These are phyloP conservation scores for Xylaria palmicola DNA, from an alignment of 495 filamentous ascomycete species.

Conservation along the genomic window DNA sequence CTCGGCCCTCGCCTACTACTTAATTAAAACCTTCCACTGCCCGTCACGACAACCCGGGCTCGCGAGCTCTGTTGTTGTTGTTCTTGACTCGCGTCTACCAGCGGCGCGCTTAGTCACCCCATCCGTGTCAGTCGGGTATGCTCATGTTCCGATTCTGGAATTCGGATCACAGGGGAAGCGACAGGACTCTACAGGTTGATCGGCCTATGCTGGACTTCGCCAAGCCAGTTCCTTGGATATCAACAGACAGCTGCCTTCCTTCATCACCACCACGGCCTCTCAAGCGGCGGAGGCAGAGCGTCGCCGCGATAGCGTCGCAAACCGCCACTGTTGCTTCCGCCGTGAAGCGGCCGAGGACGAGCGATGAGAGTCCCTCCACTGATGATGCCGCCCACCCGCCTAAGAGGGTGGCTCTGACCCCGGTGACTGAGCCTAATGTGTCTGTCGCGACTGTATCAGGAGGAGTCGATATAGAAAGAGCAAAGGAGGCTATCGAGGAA, in stretches of 20 bases:
- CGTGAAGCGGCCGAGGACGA: conserved; percentile 36
- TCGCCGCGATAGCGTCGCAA: conserved; percentile 33
- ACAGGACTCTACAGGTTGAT: conserved; percentile 38
- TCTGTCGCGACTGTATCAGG: conserved; percentile 14
- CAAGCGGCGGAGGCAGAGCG: conserved; percentile 32
- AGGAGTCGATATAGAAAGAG: conserved; percentile 33
- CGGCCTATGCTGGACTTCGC: conserved; percentile 34
- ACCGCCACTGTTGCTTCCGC: conserved; percentile 26
- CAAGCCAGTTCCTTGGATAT: conserved; percentile 32
- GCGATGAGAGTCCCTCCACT: conserved; percentile 21
- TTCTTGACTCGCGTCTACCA: background rate
- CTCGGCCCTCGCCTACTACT: background rate
- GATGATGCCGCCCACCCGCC: conserved; percentile 37
- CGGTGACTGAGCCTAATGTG: conserved; percentile 20
- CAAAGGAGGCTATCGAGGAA: conserved; percentile 73
- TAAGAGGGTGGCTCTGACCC: conserved; percentile 29
- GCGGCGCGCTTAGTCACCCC: conserved; percentile 12
- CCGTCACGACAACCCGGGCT: background rate
- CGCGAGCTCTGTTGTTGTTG: conserved; percentile 24
- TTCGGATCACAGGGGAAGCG: conserved; percentile 48
- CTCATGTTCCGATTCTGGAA: conserved; percentile 53
- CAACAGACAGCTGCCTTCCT: conserved; percentile 26
- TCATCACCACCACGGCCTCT: conserved; percentile 21
- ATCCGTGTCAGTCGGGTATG: conserved; percentile 29
- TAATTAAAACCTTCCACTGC: background rate